Evolutionary conservation across 352 stramenopile genomes (phyloP).

Genomic region (Globisporangium heterothallicum): DNA sequence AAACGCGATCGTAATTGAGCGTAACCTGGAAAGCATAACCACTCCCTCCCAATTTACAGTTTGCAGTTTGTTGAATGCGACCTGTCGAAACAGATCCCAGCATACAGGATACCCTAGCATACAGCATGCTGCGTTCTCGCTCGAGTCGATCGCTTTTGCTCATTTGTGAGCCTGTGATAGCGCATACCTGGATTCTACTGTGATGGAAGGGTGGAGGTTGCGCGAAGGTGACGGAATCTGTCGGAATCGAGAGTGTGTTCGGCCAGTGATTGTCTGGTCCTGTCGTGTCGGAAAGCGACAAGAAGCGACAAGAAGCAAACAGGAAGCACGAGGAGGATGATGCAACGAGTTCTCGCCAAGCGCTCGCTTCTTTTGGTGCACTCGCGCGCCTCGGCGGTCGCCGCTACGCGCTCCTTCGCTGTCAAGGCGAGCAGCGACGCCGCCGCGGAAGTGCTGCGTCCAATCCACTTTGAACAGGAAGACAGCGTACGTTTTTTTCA

Average conservation of each 20-base stretch:
- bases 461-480: constrained; percentile 72
- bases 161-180: not conserved
- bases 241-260: too few relatives aligned
- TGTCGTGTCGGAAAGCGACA: not conserved
- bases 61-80: constrained; percentile 2
- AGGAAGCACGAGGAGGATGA: constrained; percentile 3
- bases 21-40: not conserved
- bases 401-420: constrained; percentile 22
- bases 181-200: not conserved
- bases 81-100: constrained; percentile 1
- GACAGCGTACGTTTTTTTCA: constrained; percentile 33
- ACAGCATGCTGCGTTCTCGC: not conserved
- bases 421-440: constrained; percentile 8
- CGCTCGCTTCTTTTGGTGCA: constrained; percentile 10
- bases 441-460: constrained; percentile 27
- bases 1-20: not conserved
- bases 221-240: constrained; percentile 8
- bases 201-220: constrained; percentile 1
- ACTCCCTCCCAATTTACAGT: not conserved
- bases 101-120: constrained; percentile 4
- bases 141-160: too few relatives aligned
- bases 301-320: constrained; percentile 1
- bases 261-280: constrained; percentile 13
- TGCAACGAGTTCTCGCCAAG: constrained; percentile 16
- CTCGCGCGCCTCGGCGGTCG: constrained; percentile 9